Evolutionary conservation across 2,329 filamentous ascomycete genomes (phyloP), one percentile per base, ranked within the genome.

Genomic region (Scytalidium lignicola): DNA sequence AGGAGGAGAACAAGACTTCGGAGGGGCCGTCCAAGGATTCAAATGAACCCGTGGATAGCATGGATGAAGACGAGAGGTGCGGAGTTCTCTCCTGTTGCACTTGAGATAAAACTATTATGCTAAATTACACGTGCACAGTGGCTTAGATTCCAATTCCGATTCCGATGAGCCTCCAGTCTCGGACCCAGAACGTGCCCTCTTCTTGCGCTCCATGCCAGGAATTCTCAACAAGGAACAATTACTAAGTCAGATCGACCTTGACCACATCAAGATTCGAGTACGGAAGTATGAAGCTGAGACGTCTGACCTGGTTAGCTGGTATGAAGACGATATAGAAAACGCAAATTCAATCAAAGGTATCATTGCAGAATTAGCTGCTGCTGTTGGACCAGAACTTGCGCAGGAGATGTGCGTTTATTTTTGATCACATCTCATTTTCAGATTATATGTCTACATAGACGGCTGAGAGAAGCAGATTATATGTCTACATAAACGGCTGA

Each of bases 351-450:
- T 87, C 28, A 87, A 84, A 61, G 76, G 79, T 0, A 72, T 75
- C 29, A 74, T 90, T 50, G 85, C 81, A 1, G 85, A 90, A 59
- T 63, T 90, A 45, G 78, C 83, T 3, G 83, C 85, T 3, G 78
- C 79, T 10, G 65, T 89, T 41, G 87, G 87, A 0, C 71, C 76
- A 1, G 79, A 84, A 41, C 62, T 85, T 44, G 71, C 80, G 41
- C 67, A 66, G 18, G 69, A 74, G 46, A 69, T 87, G 17, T 78
- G 82, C 40, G 65, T 90, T 13, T 78, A 85, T 58, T 76, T 86
- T 45, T 51, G 21, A 44, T 22, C 7, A 26, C 17, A 40, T 22
- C 21, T 40, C 32, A 5, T 37, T 37, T n/a, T 26, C 23, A 6
- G 5, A 6, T 26, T n/a, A n/a, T n/a, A n/a, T n/a, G n/a, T n/a